Base-by-base conservation (phyloP, 805 yeast species). In the Teunomyces kruisii region DNA sequence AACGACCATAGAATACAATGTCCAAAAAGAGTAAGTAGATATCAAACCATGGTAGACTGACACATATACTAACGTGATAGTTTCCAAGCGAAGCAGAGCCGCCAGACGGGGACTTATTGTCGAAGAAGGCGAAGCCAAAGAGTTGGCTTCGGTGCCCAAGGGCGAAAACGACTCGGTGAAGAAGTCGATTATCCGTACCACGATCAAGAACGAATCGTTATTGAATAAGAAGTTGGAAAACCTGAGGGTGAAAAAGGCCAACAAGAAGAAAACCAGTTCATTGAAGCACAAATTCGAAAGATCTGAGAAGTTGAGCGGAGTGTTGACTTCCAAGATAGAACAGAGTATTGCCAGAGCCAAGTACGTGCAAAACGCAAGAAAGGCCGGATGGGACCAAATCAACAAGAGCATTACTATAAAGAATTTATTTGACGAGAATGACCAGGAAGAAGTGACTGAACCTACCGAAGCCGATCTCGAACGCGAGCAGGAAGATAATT, bases 71-170 rank as follows among this genome's bases (percentile, higher is more conserved):
- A 55, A 61, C 61, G 10, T 7, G 6, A 10, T 19, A 69, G 76
- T 82, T 22, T 83, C 88, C 14, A 84, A 83, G 52, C 81, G 77
- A 49, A 83, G 90, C 36, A 76, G 94, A 68, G 89, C 90, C 2
- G 91, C 94, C 2, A 80, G 91, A 67, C 74, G 89, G 60, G 85
- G 84, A 6, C 78, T 74, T 47, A 62, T 68, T 10, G 66, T 58
- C 3, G 74, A 76, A 1, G 65, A 55, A 3, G 79, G 75, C 30
- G 74, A 69, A 54, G 76, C 76, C 8, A 77, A 73, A 50, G 72
- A 75, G 6, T 67, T 86, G 28, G 68, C 72, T 17, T 61, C 67
- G 9, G 62, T 84, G 14, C 84, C 88, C 39, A 78, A 86, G 61
- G 72, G 75, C 9, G 83, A 81, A 50, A 74, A 74, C 45, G 76